Base-by-base conservation (phyloP, 2,329 filamentous ascomycete species). In the Colletotrichum salicis region DNA sequence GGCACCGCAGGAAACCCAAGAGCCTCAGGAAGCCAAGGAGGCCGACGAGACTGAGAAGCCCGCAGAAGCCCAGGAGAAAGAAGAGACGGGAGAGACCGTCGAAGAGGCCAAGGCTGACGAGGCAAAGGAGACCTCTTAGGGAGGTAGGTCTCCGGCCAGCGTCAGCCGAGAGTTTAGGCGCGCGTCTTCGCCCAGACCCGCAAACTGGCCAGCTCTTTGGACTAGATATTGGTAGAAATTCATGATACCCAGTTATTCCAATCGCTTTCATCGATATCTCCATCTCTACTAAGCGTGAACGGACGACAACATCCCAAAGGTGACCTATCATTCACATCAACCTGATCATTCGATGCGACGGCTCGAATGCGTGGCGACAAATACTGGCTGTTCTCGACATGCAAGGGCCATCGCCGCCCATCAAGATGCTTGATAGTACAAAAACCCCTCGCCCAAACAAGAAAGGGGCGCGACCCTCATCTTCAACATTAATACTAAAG, bases 241-340 rank as follows among this genome's bases (percentile, higher is more conserved):
- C 56, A 60, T 61, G 67, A 70, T 70, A 70, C 67, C 67, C 63
- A 24, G 61, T 60, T 66, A 60, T 35, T 55, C 31, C 37, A 56
- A 10, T 45, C 33, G 24, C 15, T n/a, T 4, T 55, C 22, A 48
- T 45, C 24, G 22, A 55, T 11, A 22, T 11, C 27, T 27, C 5
- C 52, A 22, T 55, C 12, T 29, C 22, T 13, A 27, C 24, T 15
- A 24, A 24, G 19, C 41, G 7, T n/a, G 41, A 22, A n/a, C 19
- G 15, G 15, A 48, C 41, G 41, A 48, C 4, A 7, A 11, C 19
- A 48, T n/a, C 19, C 41, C 41, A 48, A 19, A 48, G 19, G 41
- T 8, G 8, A 11, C 41, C 8, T 22, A 48, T 48, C 19, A n/a
- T 48, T 22, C 1, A n/a, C 19, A 48, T 48, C 41, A 19, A 6